Base-by-base conservation (phyloP, 2,329 filamentous ascomycete genomes). In the Exutisphaerella laricina region DNA sequence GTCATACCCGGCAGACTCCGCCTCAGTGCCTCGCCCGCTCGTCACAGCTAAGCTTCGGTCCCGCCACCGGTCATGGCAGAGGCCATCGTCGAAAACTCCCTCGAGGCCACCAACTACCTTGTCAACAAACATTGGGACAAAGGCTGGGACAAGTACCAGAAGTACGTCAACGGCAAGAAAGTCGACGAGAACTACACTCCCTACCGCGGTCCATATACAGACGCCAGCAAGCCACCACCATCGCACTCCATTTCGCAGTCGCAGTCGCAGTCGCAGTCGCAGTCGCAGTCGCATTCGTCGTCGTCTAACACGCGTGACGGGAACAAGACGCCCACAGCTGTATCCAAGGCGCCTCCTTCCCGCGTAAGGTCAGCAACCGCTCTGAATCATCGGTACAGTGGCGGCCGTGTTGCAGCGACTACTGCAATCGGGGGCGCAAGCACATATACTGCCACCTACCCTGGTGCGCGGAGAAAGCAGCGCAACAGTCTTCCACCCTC, bases 91-190 rank as follows among this genome's bases (percentile, higher is more conserved):
- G 58, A 61, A 37, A 48, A 57, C 20, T 50, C 50, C 6, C 51
- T 54, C 18, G 54, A 56, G 35, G 46, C 49, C 17, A 23, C 53
- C 30, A 50, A 55, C 40, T 51, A 56, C 34, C 33, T 56, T 13
- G 50, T 50, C 21, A 51, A 57, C 31, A 51, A 50, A 21, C 48
- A 62, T 33, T 58, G 50, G 36, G 59, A 62, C 18, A 40, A 41
- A n/a, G 49, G 42, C 20, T 60, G 55, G 47, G 58, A 60, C 42
- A 48, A 44, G 8, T 42, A 29, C 18, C 34, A 35, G 8, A 51
- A 49, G 21, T 43, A 37, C 37, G 30, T 46, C 43, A 51, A 51
- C 48, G 46, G 45, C 9, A 48, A 51, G 41, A 53, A 49, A 25
- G 43, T 49, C 41, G 41, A 53, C 17, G 46, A 45, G 14, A 31